phyloP scores from a whole-genome alignment of 2,329 filamentous ascomycete species.

The Colletotrichum cuscutae region DNA sequence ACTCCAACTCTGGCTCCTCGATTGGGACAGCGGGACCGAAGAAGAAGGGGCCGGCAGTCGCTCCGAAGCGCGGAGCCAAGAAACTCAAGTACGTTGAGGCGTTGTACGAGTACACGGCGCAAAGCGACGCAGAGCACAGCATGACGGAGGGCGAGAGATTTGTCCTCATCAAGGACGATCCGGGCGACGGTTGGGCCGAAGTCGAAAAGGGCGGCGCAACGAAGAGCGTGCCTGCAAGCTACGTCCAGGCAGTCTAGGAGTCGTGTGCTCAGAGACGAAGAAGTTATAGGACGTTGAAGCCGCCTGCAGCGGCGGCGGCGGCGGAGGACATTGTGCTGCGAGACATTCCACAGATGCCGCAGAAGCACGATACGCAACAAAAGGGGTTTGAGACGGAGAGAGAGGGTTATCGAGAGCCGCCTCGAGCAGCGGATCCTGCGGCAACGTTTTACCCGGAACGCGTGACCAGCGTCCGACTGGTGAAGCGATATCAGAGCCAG shows the following conservation, averaged over 20 bases:
- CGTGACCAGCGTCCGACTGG: constrained; percentile 35
- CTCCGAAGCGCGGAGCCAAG: constrained; percentile 90
- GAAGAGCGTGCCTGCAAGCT: constrained; percentile 93
- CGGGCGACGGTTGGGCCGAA: constrained; percentile 95
- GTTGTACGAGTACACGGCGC: constrained; percentile 89
- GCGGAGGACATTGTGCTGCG: neutral
- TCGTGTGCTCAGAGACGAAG: constrained; percentile 12
- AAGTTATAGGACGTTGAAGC: neutral
- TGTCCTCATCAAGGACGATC: constrained; percentile 87
- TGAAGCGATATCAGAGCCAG: constrained; percentile 30
- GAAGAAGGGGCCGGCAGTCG: constrained; percentile 92
- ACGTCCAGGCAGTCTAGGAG: constrained; percentile 79
- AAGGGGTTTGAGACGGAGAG: neutral
- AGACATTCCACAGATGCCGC: neutral
- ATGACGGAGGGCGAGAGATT: constrained; percentile 94
- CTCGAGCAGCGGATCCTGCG: neutral
- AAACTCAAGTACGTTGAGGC: constrained; percentile 95
- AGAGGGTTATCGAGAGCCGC: neutral
- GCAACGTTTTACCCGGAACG: neutral
- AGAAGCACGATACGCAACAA: neutral
- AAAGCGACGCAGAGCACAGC: constrained; percentile 86
- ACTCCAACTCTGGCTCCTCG: constrained; percentile 81
- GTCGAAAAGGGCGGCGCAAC: constrained; percentile 90
- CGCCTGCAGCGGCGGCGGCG: neutral
- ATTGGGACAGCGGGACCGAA: constrained; percentile 65